Conservation (phyloP, 2,329 filamentous ascomycete genomes). For the Neobulgaria alba region DNA sequence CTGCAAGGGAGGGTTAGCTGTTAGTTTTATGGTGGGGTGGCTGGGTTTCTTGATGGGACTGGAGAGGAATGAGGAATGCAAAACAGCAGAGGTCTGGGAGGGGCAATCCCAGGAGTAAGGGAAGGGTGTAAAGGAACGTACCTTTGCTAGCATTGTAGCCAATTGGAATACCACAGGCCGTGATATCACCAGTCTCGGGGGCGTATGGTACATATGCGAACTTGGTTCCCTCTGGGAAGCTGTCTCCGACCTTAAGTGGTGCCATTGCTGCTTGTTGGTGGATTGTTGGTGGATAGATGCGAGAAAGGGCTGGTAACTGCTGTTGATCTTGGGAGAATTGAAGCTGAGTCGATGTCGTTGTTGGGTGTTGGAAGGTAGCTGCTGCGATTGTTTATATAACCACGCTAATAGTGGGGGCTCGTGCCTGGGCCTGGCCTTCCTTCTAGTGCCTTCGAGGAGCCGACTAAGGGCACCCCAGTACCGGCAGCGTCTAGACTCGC, state of each 20-base stretch:
- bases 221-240: constrained; percentile 70
- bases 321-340: no score
- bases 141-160: constrained; percentile 72
- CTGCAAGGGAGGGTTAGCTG: constrained; percentile 22
- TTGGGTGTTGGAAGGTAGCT: no score
- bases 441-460: no score
- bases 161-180: constrained; percentile 68
- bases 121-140: background rate
- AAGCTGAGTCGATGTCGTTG: no score
- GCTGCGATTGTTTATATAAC: no score
- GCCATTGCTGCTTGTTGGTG: constrained; percentile 18
- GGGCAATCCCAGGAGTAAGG: constrained; percentile 2
- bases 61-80: no score
- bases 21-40: background rate
- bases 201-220: constrained; percentile 81
- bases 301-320: no score
- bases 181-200: constrained; percentile 58
- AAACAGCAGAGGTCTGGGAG: background rate
- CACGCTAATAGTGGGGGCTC: no score
- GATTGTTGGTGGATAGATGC: constrained; percentile 1
- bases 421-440: no score
- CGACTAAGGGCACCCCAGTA: no score
- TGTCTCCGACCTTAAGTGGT: constrained; percentile 57
- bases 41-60: no score
- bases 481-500: no score